A percentile compares a stretch with the other conserved stretches of the same genome.
Evolutionary conservation across 1,284 basidiomycete species (phyloP).

Genomic region (Trametes polyzona): DNA sequence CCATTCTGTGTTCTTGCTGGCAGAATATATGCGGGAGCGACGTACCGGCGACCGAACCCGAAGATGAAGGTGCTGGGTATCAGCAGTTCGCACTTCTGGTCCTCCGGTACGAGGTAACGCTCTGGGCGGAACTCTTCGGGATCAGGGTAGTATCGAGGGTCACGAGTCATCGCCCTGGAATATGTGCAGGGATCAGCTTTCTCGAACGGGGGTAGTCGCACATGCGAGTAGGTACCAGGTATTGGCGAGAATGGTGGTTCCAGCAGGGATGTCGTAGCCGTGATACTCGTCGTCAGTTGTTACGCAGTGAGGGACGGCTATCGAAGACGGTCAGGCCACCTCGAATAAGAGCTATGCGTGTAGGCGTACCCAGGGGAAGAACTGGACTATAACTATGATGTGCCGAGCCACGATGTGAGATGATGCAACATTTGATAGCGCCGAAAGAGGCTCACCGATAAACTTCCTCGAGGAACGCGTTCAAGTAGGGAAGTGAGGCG

Average conservation of each 20-base stretch:
- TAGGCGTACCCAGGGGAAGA: conserved; percentile 13
- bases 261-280: conserved; percentile 49
- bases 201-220: neutral
- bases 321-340: neutral
- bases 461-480: conserved; percentile 51
- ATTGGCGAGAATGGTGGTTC: conserved; percentile 49
- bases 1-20: neutral
- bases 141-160: conserved; percentile 25
- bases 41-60: conserved; percentile 8
- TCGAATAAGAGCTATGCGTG: too few relatives aligned
- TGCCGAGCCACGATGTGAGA: neutral
- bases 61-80: conserved; percentile 2
- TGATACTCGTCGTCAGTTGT: conserved; percentile 52
- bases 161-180: conserved; percentile 34
- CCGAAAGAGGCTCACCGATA: conserved; percentile 42
- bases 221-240: conserved; percentile 40
- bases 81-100: neutral
- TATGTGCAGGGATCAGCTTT: too few relatives aligned
- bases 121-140: conserved; percentile 30
- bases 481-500: conserved; percentile 39
- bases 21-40: too few relatives aligned
- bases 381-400: conserved; percentile 15
- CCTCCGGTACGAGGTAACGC: conserved; percentile 21
- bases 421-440: neutral
- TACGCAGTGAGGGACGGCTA: conserved; percentile 17